Percentiles rank a stretch among this genome's conserved stretches.
Evolutionary conservation across 345 rosid species (phyloP).

Genomic region (Camelina sativa): DNA sequence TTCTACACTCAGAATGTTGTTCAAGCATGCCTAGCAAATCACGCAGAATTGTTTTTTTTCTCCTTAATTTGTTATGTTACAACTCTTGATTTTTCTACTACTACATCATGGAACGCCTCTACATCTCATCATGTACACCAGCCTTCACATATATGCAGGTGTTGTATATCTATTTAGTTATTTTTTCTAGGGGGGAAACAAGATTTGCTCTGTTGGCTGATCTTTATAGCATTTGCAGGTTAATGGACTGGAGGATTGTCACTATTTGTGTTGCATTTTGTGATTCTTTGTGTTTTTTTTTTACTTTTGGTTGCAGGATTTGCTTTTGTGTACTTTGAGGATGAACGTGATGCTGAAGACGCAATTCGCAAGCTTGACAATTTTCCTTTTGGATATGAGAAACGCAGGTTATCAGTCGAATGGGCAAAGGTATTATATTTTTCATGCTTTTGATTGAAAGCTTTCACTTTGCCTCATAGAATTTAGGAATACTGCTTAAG

Average conservation of each 20-base stretch:
- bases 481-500: background rate
- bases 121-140: conserved; percentile 74
- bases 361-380: conserved; percentile 77
- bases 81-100: conserved; percentile 38
- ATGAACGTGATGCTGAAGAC: conserved; percentile 83
- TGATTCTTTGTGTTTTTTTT: conserved; percentile 10
- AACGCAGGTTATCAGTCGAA: conserved; percentile 69
- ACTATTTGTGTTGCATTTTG: conserved; percentile 45
- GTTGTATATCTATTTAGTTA: conserved; percentile 59
- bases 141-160: conserved; percentile 82
- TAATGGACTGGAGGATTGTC: conserved; percentile 3
- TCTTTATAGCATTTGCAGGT: conserved; percentile 11
- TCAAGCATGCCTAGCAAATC: conserved; percentile 70
- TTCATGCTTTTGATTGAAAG: background rate
- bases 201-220: conserved; percentile 30
- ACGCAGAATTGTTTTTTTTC: conserved; percentile 51
- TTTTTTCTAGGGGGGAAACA: conserved; percentile 46
- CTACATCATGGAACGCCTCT: conserved; percentile 67
- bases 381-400: conserved; percentile 69
- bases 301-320: conserved; percentile 58
- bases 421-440: conserved; percentile 68
- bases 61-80: conserved; percentile 44
- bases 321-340: conserved; percentile 90
- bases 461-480: background rate
- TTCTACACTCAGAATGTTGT: conserved; percentile 62